Evolutionary conservation across 148 eudicot species (phyloP), one percentile per base, ranked within the genome.

Genomic region (Salicornia ramosissima): DNA sequence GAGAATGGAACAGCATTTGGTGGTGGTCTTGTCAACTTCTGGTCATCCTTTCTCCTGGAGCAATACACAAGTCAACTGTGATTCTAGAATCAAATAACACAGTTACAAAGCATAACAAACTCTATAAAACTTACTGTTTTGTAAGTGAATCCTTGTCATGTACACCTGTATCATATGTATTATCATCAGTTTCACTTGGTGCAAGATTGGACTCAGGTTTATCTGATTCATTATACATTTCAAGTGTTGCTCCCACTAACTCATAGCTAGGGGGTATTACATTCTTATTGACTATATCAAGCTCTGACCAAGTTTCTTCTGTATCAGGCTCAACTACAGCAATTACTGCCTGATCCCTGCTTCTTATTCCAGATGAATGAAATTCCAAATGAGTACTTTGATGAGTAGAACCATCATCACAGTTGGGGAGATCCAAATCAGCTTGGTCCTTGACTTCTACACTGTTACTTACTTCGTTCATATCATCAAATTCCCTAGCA

Each of bases 1-100:
- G 97, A 91, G 77, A 95, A 95, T 53, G 99, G 99, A 83, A 81
- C 70, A 46, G 84, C 93, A 85, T 87, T 64, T 34, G 72, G 66
- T 36, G 87, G 87, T 70, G 82, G 83, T 50, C 77, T 75, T 42
- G 58, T 69, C 60, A 66, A 51, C 53, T 65, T 90, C 52, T 25
- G 70, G 52, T 69, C 76, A 64, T 70, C 83, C 51, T 71, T 79
- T 47, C 75, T 82, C 78, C 91, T 89, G 88, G 77, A 74, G 79
- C 36, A 33, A 59, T 31, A 68, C 8, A 73, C 78, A 36, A 33
- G 60, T 28, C 67, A 11, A 76, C 30, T 63, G 43, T 29, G 60
- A 45, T 22, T 36, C 33, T 68, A 21, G 34, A 29, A 24, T 22
- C 14, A 14, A 26, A 6, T 18, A 10, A 8, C 21, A 22, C 5